phyloP scores from a whole-genome alignment of 495 filamentous ascomycete genomes.

The Xylaria longipes region DNA sequence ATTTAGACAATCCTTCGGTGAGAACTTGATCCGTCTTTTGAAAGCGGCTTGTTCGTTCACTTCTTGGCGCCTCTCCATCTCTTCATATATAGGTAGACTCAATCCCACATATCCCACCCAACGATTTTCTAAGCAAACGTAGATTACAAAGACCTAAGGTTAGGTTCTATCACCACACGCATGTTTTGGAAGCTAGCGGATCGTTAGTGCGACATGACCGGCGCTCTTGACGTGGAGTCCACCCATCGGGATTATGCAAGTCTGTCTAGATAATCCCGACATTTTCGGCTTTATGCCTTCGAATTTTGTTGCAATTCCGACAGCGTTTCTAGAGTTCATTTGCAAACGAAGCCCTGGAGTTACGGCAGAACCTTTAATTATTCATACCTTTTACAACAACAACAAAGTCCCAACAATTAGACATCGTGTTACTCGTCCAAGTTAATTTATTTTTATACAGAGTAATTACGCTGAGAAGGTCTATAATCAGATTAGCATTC shows the following conservation, averaged over 20 bases:
- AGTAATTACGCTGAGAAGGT: no score
- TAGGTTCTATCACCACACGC: background rate
- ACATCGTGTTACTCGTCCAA: no score
- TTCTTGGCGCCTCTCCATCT: background rate
- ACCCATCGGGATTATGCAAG: background rate
- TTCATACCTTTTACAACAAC: no score
- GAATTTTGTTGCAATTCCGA: background rate
- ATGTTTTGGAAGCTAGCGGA: background rate
- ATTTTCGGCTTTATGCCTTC: background rate
- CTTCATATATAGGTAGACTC: background rate
- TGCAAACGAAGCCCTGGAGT: no score
- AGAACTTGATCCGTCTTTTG: background rate
- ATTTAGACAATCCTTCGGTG: background rate
- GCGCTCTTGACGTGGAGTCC: background rate
- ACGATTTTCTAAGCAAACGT: background rate
- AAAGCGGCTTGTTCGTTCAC: background rate
- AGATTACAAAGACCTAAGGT: background rate
- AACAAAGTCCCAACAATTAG: no score
- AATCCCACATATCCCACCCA: background rate
- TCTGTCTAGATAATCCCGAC: background rate
- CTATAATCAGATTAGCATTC: no score
- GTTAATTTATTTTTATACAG: no score
- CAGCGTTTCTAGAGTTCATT: no score
- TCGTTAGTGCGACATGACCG: background rate
- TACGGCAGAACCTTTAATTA: no score